phyloP scores from a whole-genome alignment of 139 green algal species.

The Auxenochlorella protothecoides region DNA sequence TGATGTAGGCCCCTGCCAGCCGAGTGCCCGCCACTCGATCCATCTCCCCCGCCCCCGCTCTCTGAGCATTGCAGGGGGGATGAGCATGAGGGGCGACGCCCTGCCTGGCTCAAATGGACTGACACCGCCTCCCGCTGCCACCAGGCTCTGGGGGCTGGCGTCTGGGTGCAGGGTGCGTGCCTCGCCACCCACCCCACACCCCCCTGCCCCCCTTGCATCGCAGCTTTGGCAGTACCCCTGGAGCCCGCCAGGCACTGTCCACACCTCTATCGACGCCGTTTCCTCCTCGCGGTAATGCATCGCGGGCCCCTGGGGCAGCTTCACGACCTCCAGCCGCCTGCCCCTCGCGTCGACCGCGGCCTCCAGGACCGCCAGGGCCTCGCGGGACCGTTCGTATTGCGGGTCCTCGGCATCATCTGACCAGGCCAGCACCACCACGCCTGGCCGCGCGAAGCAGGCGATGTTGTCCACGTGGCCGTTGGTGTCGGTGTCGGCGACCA shows the following conservation, averaged over 20 bases:
- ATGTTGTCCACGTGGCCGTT: slow-evolving; percentile 77
- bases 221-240: too few species aligned
- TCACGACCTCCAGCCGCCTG: slow-evolving; percentile 43
- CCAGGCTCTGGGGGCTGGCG: too few species aligned
- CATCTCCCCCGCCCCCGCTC: neutral
- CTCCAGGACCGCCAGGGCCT: slow-evolving; percentile 27
- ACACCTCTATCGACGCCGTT: slow-evolving; percentile 16
- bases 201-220: too few species aligned
- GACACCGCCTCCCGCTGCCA: too few species aligned
- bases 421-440: slow-evolving; percentile 61
- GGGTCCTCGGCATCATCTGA: slow-evolving; percentile 54
- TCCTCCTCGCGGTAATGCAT: slow-evolving; percentile 42
- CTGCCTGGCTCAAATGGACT: too few species aligned
- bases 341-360: slow-evolving; percentile 41
- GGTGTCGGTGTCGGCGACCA: slow-evolving; percentile 38
- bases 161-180: too few species aligned
- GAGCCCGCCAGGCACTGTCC: neutral
- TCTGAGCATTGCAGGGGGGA: neutral
- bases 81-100: neutral
- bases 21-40: slow-evolving; percentile 25
- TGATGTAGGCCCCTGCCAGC: slow-evolving; percentile 56
- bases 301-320: slow-evolving; percentile 49
- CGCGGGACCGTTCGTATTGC: slow-evolving; percentile 27
- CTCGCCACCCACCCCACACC: too few species aligned
- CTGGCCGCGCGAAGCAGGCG: slow-evolving; percentile 53